Evolutionary conservation across 495 filamentous ascomycete species (phyloP), one percentile per base, ranked within the genome.

Genomic region (Beverwykella pulmonaria): DNA sequence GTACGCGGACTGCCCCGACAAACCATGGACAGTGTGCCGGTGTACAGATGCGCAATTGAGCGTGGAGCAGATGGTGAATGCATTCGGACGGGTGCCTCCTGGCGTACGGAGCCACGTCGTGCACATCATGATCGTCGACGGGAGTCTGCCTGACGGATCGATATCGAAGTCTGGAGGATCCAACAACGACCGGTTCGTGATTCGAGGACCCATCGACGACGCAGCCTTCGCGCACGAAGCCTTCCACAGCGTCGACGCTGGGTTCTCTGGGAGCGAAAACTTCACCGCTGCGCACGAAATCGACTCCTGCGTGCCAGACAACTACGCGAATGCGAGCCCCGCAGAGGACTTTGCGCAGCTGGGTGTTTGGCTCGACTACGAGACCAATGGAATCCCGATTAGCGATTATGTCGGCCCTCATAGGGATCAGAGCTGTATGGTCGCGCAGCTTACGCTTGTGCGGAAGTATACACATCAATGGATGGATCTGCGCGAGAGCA

Each of bases 271-370:
- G 4, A 34, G 3, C 4, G 17, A 34, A 20, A 19, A n/a, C 26
- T 56, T 56, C 53, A 34, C 26, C n/a, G 32, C 26, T 10, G 53
- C 53, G 2, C 17, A 34, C 53, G 23, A 32, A 5, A 27, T 27
- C 30, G 53, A 56, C 29, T 56, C 53, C 14, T 56, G 53, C 19
- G 53, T 56, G 2, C 53, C 53, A 10, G 53, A 56, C 53, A 19
- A 15, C 12, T 56, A 56, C 53, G 12, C 53, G 2, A 56, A 56
- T 41, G 26, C 53, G 6, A 36, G 27, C 27, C 53, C 53, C 2
- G 53, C 53, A 2, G 53, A 56, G 53, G 30, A 56, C 53, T 56
- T 56, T 39, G 53, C 53, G 53, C 53, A 56, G 19, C 20, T 56
- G n/a, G 53, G 27, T 15, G 30, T 39, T 26, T 56, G 53, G 53